Evolutionary conservation across 179 eudicot genomes (phyloP).

Genomic region (Beta macrorhiza): DNA sequence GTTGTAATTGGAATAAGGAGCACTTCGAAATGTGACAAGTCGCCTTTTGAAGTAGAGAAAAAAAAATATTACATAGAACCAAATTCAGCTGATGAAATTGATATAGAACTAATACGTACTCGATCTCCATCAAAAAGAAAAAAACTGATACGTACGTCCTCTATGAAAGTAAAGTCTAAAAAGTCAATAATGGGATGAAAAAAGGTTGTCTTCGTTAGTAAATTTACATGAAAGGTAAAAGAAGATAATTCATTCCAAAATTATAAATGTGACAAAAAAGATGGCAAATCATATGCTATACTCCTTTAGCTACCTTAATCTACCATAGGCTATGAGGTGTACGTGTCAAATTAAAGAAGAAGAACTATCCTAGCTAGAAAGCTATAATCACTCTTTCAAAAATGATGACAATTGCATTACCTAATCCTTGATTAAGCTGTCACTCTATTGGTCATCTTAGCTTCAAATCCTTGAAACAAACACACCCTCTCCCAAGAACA

Average conservation of each 20-base stretch:
- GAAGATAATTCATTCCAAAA: neutral
- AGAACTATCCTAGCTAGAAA: slow-evolving; percentile 1
- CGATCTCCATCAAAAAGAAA: too few relatives aligned
- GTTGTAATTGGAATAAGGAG: too few relatives aligned
- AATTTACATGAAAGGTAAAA: too few relatives aligned
- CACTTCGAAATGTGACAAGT: too few relatives aligned
- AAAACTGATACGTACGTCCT: too few relatives aligned
- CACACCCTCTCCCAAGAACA: slow-evolving; percentile 19
- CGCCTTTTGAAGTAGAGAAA: too few relatives aligned
- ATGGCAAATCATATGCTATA: neutral
- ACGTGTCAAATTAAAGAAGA: neutral
- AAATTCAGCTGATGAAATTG: too few relatives aligned
- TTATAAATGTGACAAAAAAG: neutral
- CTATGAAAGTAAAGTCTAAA: too few relatives aligned
- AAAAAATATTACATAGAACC: too few relatives aligned
- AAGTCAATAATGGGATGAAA: too few relatives aligned
- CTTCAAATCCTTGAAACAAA: slow-evolving; percentile 24
- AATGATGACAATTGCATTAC: slow-evolving; percentile 43
- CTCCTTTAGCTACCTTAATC: neutral
- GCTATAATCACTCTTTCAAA: slow-evolving; percentile 25
- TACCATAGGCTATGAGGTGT: slow-evolving; percentile 27
- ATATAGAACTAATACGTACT: too few relatives aligned
- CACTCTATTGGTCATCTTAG: slow-evolving; percentile 31
- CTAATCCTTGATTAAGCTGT: slow-evolving; percentile 41
- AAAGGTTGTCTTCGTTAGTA: too few relatives aligned